Evolutionary conservation across 1,139 yeast genomes (phyloP), one percentile per base, ranked within the genome.

Genomic region (Candida glucosophila): DNA sequence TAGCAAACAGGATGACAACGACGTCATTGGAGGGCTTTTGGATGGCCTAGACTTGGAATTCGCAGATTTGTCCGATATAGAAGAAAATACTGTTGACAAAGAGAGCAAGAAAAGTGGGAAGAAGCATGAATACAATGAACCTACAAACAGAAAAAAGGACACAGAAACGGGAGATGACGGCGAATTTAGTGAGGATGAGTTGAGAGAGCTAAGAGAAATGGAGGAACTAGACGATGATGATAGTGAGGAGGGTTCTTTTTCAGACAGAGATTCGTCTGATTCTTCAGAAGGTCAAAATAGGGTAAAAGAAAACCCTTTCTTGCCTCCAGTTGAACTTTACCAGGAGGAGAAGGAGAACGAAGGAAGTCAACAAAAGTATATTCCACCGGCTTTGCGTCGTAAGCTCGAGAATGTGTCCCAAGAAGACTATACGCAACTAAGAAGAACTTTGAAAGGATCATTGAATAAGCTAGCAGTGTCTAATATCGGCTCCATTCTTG

Each of bases 381-480:
- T 86, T 15, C 97, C 98, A 2, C 97, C 96, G 0, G 85, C 94
- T 0, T 52, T 82, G 32, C 67, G 94, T 34, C 58, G 73, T 26
- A 27, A 39, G 48, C 72, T 47, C 44, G 32, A 37, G 4, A 40
- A 41, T 2, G 49, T 37, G 4, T 56, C 49, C 2, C 55, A 78
- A 5, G 77, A 73, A 31, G 76, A 69, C 26, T 46, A 63, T 3
- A 29, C 56, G 1, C 67, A 63, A 22, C 55, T 86, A 22, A 67
- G 69, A 31, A 73, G 73, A 38, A 57, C 73, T 2, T 66, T 85
- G 24, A 86, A 83, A 41, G 88, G 95, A 36, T 74, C 85, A 1
- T 60, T 90, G 40, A 92, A 92, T 49, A 79, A 78, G 48, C 62
- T 92, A 19, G 79, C 96, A 0, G 97, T 90, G 39, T 74, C 93